Conservation (phyloP, 192 early-diverging fungal species). For the Linnemannia exigua region DNA sequence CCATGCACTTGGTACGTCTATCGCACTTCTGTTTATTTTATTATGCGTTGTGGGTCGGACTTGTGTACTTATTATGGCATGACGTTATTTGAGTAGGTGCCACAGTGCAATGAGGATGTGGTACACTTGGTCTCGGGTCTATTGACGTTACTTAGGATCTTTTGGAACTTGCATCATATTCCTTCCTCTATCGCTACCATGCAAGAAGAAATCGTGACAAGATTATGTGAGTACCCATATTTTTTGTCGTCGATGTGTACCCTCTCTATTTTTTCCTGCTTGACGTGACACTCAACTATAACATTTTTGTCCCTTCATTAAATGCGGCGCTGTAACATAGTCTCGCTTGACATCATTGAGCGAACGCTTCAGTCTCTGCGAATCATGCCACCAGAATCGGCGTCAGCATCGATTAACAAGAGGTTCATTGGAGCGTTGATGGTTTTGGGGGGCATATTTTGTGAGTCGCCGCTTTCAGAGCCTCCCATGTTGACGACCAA, state of each 20-base stretch:
- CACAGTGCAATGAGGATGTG: background rate
- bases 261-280: too few relatives aligned
- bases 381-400: background rate
- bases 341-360: background rate
- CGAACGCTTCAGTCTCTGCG: background rate
- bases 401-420: background rate
- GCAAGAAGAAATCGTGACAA: background rate
- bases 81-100: background rate
- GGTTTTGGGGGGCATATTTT: background rate
- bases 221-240: constrained; percentile 6
- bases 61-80: background rate
- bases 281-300: too few relatives aligned
- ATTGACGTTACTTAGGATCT: background rate
- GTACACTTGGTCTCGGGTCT: background rate
- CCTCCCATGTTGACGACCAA: background rate
- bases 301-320: background rate
- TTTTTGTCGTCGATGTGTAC: too few relatives aligned
- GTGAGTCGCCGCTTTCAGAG: background rate
- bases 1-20: background rate
- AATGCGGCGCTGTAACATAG: background rate
- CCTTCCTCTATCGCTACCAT: background rate
- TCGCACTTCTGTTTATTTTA: background rate
- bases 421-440: background rate
- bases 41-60: background rate
- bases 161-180: background rate